Base-by-base conservation (phyloP, 305 asterid genomes). In the Ilex paraguariensis region DNA sequence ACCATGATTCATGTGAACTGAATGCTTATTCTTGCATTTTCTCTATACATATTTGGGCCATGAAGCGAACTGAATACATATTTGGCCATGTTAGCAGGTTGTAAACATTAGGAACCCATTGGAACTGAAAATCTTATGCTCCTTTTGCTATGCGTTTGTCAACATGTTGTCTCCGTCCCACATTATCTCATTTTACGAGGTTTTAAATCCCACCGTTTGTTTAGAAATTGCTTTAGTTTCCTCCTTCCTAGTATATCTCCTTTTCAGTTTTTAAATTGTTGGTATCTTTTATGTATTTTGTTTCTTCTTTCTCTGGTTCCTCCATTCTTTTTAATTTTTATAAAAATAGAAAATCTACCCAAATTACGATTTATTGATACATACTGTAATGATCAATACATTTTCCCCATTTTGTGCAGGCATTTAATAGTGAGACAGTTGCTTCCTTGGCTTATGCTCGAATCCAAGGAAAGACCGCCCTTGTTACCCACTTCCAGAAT, bases 371-470 rank as follows among this genome's bases (percentile, higher is more conserved):
- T 36, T 36, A 17, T 2, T 10, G 53, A 48, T 4, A 11, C 16
- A 54, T 54, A 54, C 2, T 14, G 28, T 16, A 1, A 12, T n/a
- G 11, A 15, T 54, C 28, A 10, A 54, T 21, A 4, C 46, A 55
- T 31, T 57, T 17, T 36, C n/a, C 64, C 74, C 16, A 75, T 60
- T 31, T 16, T 54, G 40, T 50, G 33, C 73, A 88, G 96, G 82
- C 77, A 63, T 79, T 88, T 74, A 68, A 82, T 17, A 17, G 21
- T 17, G 21, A 17, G 0, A 88, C 86, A 72, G 82, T 88, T 36
- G 87, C 95, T 55, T 79, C 81, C 46, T 68, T 88, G 76, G 96
- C 95, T 3, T 88, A 81, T 63, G 96, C 93, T 73, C 75, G 96
- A 51, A 88, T 17, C 21, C 21, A 17, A 17, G 21, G 21, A 17